These are phyloP conservation scores for Biscogniauxia sp. DNA, from an alignment of 2,329 filamentous ascomycete species.

Conservation along the genomic window DNA sequence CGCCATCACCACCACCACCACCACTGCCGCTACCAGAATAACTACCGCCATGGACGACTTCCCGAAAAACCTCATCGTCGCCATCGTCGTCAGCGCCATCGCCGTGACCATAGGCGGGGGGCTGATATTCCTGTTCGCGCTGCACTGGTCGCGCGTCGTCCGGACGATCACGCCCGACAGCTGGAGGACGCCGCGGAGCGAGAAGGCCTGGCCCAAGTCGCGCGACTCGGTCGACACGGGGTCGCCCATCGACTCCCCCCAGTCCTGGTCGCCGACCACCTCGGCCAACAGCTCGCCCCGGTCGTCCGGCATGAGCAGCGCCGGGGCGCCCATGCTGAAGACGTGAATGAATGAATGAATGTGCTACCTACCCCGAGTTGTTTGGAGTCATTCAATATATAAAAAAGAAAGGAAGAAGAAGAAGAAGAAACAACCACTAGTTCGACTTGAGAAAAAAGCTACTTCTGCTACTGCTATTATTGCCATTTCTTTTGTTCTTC, in stretches of 20 bases:
- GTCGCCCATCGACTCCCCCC: slow-evolving; percentile 6
- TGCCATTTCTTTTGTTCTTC: no score
- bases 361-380: no score
- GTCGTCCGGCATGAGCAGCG: slow-evolving; percentile 16
- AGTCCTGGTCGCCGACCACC: neutral
- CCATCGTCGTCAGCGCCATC: slow-evolving; percentile 14
- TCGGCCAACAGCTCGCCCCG: slow-evolving; percentile 5
- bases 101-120: slow-evolving; percentile 5
- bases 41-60: slow-evolving; percentile 15
- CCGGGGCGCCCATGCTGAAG: slow-evolving; percentile 8
- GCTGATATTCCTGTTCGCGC: slow-evolving; percentile 15
- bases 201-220: slow-evolving; percentile 19
- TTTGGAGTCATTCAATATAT: no score
- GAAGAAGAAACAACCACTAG: no score
- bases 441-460: neutral
- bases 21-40: no score
- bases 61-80: slow-evolving; percentile 16
- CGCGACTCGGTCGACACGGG: slow-evolving; percentile 12
- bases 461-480: no score
- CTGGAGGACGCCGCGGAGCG: slow-evolving; percentile 11
- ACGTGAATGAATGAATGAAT: no score
- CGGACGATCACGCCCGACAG: slow-evolving; percentile 9
- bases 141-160: slow-evolving; percentile 16
- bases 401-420: no score
- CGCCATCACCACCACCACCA: neutral